These are phyloP conservation scores for Leccinellum albellum DNA, from an alignment of 768 basidiomycete genomes.

Conservation along the genomic window DNA sequence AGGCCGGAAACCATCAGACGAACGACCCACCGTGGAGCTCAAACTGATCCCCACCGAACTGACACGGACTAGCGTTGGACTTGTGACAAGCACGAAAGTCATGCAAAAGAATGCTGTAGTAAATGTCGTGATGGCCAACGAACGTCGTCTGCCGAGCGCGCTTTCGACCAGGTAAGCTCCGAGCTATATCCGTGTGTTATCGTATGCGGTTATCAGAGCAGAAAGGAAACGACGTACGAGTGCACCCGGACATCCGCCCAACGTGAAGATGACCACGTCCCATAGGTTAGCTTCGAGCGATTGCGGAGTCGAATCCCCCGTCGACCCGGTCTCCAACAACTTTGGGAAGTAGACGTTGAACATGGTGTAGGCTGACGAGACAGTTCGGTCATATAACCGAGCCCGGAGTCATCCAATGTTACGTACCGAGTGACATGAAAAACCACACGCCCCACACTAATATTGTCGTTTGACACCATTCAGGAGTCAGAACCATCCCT, in stretches of 20 bases:
- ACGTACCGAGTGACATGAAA: conserved; percentile 69
- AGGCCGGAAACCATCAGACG: background rate
- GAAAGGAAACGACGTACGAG: conserved; percentile 46
- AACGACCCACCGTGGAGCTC: conserved; percentile 50
- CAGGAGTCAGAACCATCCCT: conserved; percentile 63
- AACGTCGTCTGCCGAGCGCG: conserved; percentile 64
- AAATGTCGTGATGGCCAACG: conserved; percentile 73
- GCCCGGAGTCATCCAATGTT: background rate
- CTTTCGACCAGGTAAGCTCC: conserved; percentile 82
- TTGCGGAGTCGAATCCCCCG: conserved; percentile 32
- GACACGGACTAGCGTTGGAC: conserved; percentile 54
- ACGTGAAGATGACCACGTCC: conserved; percentile 83
- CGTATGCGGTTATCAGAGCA: background rate
- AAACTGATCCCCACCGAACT: conserved; percentile 77
- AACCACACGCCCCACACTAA: conserved; percentile 80
- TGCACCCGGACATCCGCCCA: conserved; percentile 83
- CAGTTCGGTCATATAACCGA: background rate
- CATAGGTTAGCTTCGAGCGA: conserved; percentile 63
- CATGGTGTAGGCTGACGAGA: conserved; percentile 72
- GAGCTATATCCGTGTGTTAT: conserved; percentile 41
- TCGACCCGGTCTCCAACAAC: conserved; percentile 57
- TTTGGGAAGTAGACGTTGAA: conserved; percentile 92
- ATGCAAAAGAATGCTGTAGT: conserved; percentile 72
- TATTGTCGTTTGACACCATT: conserved; percentile 74
- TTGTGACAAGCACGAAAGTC: conserved; percentile 58